A percentile compares a stretch with the other conserved stretches of the same genome.
phyloP scores from a whole-genome alignment of 2,329 filamentous ascomycete genomes.

The Aspergillus clavatus region DNA sequence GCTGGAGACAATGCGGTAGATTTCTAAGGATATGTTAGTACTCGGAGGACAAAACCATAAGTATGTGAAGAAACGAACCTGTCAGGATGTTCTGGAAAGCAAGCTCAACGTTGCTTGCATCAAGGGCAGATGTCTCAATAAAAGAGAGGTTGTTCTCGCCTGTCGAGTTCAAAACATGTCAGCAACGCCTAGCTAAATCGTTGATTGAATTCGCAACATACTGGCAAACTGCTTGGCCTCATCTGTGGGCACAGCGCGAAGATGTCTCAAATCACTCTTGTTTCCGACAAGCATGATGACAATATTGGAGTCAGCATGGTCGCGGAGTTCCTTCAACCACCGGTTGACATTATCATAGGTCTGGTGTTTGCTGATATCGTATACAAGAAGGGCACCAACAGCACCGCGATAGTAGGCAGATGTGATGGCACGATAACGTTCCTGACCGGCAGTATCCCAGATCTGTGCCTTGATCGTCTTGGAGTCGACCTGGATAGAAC shows the following conservation, averaged over 20 bases:
- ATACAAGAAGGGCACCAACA: conserved; percentile 93
- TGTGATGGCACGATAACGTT: conserved; percentile 98
- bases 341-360: conserved; percentile 98
- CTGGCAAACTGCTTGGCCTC: conserved; percentile 98
- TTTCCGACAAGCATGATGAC: conserved; percentile 99
- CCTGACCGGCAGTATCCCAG: conserved; percentile 98
- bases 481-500: conserved; percentile 96
- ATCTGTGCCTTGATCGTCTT: conserved; percentile 99
- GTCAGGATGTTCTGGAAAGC: conserved; percentile 99
- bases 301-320: conserved; percentile 97
- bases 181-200: neutral
- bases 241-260: conserved; percentile 93
- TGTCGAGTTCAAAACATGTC: conserved; percentile 40
- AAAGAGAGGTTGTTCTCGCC: conserved; percentile 98
- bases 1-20: conserved; percentile 98
- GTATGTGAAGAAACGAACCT: conserved; percentile 54
- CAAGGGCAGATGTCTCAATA: conserved; percentile 97
- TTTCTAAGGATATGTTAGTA: conserved; percentile 58
- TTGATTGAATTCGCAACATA: conserved; percentile 41
- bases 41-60: conserved; percentile 4
- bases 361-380: conserved; percentile 99
- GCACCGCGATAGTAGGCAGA: conserved; percentile 98
- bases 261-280: conserved; percentile 99
- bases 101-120: conserved; percentile 98
- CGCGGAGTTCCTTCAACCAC: conserved; percentile 97